phyloP scores from a whole-genome alignment of 306 rosid genomes.

The Prunus padus region DNA sequence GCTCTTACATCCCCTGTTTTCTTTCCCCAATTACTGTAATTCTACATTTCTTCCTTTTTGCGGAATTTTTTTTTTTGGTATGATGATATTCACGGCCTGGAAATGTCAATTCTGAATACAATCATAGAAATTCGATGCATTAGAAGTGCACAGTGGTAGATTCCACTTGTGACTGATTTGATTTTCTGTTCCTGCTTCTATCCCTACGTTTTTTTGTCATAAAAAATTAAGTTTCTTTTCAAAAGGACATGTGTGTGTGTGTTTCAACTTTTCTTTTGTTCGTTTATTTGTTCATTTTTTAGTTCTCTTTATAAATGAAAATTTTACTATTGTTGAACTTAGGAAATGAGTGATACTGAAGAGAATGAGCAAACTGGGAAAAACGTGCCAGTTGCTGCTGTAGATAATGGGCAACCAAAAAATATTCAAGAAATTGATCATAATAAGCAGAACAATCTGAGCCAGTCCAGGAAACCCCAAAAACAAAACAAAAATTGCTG shows the following conservation, averaged over 20 bases:
- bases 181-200: neutral
- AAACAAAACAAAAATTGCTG: no score
- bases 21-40: neutral
- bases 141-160: neutral
- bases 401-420: constrained; percentile 21
- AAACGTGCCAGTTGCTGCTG: constrained; percentile 15
- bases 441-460: constrained; percentile 24
- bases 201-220: neutral
- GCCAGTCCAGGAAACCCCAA: constrained; percentile 24
- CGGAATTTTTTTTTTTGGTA: no score
- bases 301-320: no score
- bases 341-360: constrained; percentile 59
- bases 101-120: neutral
- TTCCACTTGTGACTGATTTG: neutral
- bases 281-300: neutral
- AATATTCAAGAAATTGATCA: neutral
- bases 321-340: neutral
- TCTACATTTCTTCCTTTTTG: neutral
- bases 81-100: neutral
- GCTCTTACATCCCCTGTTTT: neutral
- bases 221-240: no score
- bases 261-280: neutral
- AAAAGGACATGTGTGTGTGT: neutral
- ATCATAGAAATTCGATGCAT: neutral
- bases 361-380: constrained; percentile 41